Evolutionary conservation across 805 yeast species (phyloP), one percentile per base, ranked within the genome.

Genomic region (Saturnispora galanensis): DNA sequence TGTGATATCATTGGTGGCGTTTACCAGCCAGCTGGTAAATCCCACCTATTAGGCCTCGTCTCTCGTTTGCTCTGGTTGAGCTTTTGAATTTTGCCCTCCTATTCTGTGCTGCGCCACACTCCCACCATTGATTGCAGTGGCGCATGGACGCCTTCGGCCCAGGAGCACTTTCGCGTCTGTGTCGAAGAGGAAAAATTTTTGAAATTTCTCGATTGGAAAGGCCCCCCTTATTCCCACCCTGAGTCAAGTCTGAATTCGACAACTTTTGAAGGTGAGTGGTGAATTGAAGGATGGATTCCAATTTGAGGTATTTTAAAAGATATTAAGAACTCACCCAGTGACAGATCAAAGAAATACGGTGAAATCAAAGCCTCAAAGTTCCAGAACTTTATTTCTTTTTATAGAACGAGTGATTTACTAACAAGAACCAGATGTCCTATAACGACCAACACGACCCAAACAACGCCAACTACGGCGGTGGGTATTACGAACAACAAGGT

Each of bases 381-480:
- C 26, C 7, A 21, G 26, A 21, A 21, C 26, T 21, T 21, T 3
- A 21, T 21, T 21, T 21, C 26, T 21, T 21, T 21, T 21, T 21
- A 21, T 21, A 21, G 26, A 21, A 21, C 26, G 28, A 21, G 12
- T 12, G 32, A 10, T 39, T 38, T 46, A 47, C 47, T 47, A 47
- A 44, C 52, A 42, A 38, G 17, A 60, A 15, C 13, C 44, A 69
- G 76, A 76, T 76, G 81, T 76, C 81, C 65, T 75, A 76, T 65
- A 71, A 69, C 73, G 80, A 76, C 66, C 68, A 74, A 54, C 67
- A 69, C 56, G 71, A 70, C 53, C 70, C 70, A 35, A 66, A 66
- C 50, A 65, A 51, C 39, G 56, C 52, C 34, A 40, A 56, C 41
- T 53, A 53, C 26, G 26, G 26, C 26, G 26, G 26, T 38, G 54